phyloP scores from a whole-genome alignment of 441 rosid genomes.

The Euphorbia schlechtendalii region DNA sequence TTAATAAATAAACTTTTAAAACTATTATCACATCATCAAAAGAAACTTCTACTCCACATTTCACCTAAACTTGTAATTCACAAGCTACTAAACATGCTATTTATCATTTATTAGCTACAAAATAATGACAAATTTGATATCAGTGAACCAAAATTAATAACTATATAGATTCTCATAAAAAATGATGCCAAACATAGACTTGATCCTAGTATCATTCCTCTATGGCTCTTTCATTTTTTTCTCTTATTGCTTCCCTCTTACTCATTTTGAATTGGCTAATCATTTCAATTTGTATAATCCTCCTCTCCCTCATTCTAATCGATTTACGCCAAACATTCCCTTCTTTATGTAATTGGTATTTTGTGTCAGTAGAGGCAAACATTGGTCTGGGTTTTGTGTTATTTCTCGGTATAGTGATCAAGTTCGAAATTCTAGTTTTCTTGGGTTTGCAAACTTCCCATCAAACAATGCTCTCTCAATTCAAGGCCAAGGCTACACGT shows the following conservation, averaged over 20 bases:
- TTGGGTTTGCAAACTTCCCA: slow-evolving; percentile 15
- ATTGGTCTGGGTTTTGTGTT: slow-evolving; percentile 30
- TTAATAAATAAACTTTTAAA: too few species aligned
- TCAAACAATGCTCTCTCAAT: slow-evolving; percentile 4
- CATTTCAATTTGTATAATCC: slow-evolving; percentile 21
- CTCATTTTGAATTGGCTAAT: slow-evolving; percentile 17
- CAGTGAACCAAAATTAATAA: too few species aligned
- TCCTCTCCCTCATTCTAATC: slow-evolving; percentile 23
- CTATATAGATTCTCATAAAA: too few species aligned
- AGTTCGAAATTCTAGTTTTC: slow-evolving; percentile 4
- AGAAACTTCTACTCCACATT: too few species aligned
- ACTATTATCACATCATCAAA: too few species aligned
- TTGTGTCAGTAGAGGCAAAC: slow-evolving; percentile 14
- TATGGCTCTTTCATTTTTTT: slow-evolving; percentile 25
- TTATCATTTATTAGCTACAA: too few species aligned
- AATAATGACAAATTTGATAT: too few species aligned
- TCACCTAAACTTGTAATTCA: too few species aligned
- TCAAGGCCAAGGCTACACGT: slow-evolving; percentile 15
- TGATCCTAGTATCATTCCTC: slow-evolving; percentile 29
- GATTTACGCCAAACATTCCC: slow-evolving; percentile 19
- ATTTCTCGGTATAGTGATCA: slow-evolving; percentile 17
- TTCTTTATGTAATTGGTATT: neutral
- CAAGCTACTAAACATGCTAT: too few species aligned
- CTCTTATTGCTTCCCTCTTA: slow-evolving; percentile 14
- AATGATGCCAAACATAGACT: slow-evolving; percentile 32